Evolutionary conservation across 345 rosid species (phyloP), one percentile per base, ranked within the genome.

Genomic region (Moringa oleifera): DNA sequence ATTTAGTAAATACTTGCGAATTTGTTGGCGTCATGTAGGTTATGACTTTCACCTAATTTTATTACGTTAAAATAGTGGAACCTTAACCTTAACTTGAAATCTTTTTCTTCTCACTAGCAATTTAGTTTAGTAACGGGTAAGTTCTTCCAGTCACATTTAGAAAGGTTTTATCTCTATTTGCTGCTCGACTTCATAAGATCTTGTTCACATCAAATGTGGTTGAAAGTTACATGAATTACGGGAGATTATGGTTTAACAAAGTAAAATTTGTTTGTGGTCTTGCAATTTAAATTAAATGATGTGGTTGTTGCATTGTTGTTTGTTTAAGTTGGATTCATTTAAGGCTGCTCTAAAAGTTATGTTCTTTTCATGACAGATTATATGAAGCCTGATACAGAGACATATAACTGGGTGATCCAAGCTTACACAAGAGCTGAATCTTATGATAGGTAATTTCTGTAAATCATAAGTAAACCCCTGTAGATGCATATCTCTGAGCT

Each of bases 371-470:
- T 73, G 57, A 46, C 84, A 93, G 97, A 55, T 66, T 90, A 69
- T 71, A 93, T 90, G 98, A 93, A 87, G 76, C 98, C 98, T 24
- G 77, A 93, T 70, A 84, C 98, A 0, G 97, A 93, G 78, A 81
- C 97, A 20, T 93, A 93, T 76, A 93, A 93, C 67, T 93, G 96
- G 96, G 96, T 93, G 63, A 84, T 93, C 77, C 96, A 90, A 83
- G 97, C 98, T 56, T 93, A 87, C 66, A 93, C 98, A 19, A 84
- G 96, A 77, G 97, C 97, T 58, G 97, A 93, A 69, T 90, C 97
- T 54, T 90, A 90, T 62, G 94, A 93, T 71, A 88, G 98, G 98
- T 93, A 70, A 74, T 64, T 5, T 69, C 25, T 68, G 25, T 57
- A 21, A 13, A 37, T 46, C 25, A 49, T 63, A 0, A 19, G 20